Percentiles rank a stretch among this genome's conserved stretches.
Conservation (phyloP, 1,284 basidiomycete species). For the Irpex rosettiformis region DNA sequence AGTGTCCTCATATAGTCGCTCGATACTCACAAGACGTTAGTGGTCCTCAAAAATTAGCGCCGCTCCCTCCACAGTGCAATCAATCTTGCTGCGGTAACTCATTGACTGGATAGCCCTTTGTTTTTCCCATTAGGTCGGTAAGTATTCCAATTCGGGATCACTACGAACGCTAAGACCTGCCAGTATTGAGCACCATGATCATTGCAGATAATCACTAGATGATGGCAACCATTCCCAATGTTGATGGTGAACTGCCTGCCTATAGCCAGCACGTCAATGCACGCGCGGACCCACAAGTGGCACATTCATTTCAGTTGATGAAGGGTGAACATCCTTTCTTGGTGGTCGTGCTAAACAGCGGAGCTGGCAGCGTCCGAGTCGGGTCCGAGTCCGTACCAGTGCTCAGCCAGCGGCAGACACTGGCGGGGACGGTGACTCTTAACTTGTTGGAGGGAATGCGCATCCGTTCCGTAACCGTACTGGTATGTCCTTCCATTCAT, state of each 20-base stretch:
- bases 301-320: conserved; percentile 1
- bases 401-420: neutral
- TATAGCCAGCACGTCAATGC: neutral
- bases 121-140: neutral
- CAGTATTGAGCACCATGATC: neutral
- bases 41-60: neutral
- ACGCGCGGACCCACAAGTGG: conserved; percentile 5
- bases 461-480: conserved; percentile 2
- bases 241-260: neutral
- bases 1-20: neutral
- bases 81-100: no score
- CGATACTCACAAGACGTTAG: neutral
- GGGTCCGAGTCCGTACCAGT: neutral
- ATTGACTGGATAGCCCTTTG: no score
- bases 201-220: neutral
- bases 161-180: neutral
- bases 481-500: neutral
- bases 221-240: neutral
- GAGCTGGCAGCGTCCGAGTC: neutral
- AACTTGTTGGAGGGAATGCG: neutral
- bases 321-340: neutral
- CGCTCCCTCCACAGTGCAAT: no score
- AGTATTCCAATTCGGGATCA: neutral
- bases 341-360: neutral
- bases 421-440: neutral